Evolutionary conservation across 805 yeast species (phyloP).

Genomic region (Saccharomycopsis amapae): DNA sequence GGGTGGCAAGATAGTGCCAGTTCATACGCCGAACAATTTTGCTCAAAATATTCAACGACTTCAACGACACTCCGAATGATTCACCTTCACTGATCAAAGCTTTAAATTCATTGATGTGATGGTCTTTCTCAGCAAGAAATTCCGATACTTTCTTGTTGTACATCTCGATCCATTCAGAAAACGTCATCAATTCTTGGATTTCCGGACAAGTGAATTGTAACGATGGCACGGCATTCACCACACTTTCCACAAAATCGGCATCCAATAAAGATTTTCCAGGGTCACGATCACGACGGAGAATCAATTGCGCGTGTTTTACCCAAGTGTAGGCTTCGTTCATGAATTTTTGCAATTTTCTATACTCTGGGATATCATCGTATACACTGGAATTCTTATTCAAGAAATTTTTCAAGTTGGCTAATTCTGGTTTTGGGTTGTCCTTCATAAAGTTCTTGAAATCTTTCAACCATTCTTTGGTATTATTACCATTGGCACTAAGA

Average conservation of each 20-base stretch:
- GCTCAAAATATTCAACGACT: constrained; percentile 38
- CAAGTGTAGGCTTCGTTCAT: constrained; percentile 42
- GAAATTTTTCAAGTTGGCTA: constrained; percentile 38
- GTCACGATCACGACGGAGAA: constrained; percentile 28
- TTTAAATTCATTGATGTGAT: constrained; percentile 37
- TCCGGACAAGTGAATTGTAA: constrained; percentile 51
- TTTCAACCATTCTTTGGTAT: constrained; percentile 45
- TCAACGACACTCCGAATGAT: constrained; percentile 50
- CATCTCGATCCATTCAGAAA: constrained; percentile 43
- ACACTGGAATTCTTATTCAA: constrained; percentile 49
- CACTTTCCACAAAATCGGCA: constrained; percentile 8
- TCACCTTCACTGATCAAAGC: constrained; percentile 52
- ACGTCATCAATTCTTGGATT: constrained; percentile 49
- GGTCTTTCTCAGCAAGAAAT: constrained; percentile 30
- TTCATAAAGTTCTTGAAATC: constrained; percentile 37
- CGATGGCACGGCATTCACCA: constrained; percentile 41
- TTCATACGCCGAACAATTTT: constrained; percentile 31
- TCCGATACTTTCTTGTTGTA: constrained; percentile 42
- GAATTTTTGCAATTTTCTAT: constrained; percentile 33
- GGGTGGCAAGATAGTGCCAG: constrained; percentile 33
- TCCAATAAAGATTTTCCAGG: constrained; percentile 3
- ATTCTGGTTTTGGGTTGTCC: constrained; percentile 38
- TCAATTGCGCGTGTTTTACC: constrained; percentile 46
- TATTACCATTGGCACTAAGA: constrained; percentile 36
- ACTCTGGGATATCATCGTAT: constrained; percentile 36